Evolutionary conservation across 257 asterid genomes (phyloP).

Genomic region (Schizonepeta tenuifolia): DNA sequence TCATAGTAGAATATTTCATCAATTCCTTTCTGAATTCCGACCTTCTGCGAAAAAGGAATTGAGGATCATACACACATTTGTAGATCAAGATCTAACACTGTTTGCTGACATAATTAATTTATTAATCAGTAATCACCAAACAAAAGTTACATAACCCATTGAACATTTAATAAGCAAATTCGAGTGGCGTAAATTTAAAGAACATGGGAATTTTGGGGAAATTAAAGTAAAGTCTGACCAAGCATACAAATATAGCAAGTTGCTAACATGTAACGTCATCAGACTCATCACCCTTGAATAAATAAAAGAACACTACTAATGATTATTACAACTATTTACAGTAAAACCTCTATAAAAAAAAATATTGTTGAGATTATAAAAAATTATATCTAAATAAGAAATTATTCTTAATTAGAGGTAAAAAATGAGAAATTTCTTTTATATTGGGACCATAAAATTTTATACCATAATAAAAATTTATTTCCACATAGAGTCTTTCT

Average conservation of each 20-base stretch:
- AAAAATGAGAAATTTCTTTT: too few relatives aligned
- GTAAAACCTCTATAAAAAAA: too few relatives aligned
- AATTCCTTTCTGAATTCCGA: background rate
- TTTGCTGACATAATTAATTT: background rate
- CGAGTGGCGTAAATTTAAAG: background rate
- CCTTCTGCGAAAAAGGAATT: background rate
- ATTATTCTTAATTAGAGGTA: too few relatives aligned
- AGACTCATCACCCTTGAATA: background rate
- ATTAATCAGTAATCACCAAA: background rate
- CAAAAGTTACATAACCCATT: background rate
- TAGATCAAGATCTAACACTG: background rate
- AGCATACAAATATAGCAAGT: slow-evolving; percentile 33
- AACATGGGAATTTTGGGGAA: slow-evolving; percentile 24
- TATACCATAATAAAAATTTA: too few relatives aligned
- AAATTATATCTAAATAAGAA: too few relatives aligned
- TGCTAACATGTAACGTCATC: slow-evolving; percentile 25
- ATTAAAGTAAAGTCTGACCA: slow-evolving; percentile 33
- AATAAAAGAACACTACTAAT: background rate
- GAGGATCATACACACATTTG: background rate
- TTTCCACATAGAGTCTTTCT: too few relatives aligned
- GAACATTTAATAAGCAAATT: background rate
- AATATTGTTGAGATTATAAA: too few relatives aligned
- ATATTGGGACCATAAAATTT: too few relatives aligned
- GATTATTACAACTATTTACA: slow-evolving; percentile 18
- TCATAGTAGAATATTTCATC: background rate